Conservation (phyloP, 306 rosid genomes). For the Gastrolobium bilobum region DNA sequence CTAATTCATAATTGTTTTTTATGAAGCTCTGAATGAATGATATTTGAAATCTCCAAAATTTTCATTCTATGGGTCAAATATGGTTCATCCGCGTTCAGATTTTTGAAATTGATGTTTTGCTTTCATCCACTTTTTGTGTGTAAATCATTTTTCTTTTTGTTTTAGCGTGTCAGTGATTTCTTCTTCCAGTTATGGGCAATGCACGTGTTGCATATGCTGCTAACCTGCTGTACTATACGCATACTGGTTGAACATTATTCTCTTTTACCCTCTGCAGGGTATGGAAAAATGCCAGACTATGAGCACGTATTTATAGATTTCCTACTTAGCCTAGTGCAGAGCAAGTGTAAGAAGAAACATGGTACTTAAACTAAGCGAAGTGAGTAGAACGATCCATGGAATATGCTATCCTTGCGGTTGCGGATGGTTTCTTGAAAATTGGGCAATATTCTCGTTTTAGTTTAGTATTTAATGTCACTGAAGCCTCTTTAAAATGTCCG, state of each 20-base stretch:
- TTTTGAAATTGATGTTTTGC: background rate
- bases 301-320: slow-evolving; percentile 65
- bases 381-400: background rate
- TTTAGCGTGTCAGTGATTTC: background rate
- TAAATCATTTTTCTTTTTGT: background rate
- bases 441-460: slow-evolving; percentile 19
- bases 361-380: slow-evolving; percentile 12
- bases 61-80: too few species aligned
- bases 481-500: slow-evolving; percentile 20
- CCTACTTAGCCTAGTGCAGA: slow-evolving; percentile 60
- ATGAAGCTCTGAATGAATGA: too few species aligned
- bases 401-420: slow-evolving; percentile 6
- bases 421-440: background rate
- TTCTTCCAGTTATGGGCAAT: background rate
- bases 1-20: too few species aligned
- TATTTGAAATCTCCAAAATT: too few species aligned
- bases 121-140: background rate
- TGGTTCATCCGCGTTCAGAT: too few species aligned
- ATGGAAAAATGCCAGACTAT: slow-evolving; percentile 65
- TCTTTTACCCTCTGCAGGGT: slow-evolving; percentile 40
- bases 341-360: slow-evolving; percentile 59
- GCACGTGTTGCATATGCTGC: background rate
- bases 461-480: slow-evolving; percentile 17
- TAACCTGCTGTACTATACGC: background rate
- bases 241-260: background rate